Conservation (phyloP, 495 filamentous ascomycete genomes). For the Penicillium pancosmium region DNA sequence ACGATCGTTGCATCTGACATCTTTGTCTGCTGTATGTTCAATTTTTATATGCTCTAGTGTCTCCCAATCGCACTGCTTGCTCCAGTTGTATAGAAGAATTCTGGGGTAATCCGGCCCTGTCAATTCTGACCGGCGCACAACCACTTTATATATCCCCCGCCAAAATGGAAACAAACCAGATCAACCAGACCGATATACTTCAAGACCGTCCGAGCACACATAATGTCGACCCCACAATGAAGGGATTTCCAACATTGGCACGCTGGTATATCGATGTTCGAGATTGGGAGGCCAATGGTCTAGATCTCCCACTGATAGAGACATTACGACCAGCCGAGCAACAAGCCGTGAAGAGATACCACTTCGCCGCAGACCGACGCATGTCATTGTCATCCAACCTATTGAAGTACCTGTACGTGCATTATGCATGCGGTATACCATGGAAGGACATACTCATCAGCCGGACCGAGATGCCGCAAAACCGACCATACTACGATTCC, state of each 20-base stretch:
- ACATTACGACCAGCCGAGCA: slow-evolving; percentile 41
- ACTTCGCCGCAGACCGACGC: slow-evolving; percentile 44
- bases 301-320: slow-evolving; percentile 40
- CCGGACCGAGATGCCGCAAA: slow-evolving; percentile 64
- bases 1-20: not conserved
- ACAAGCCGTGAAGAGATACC: slow-evolving; percentile 37
- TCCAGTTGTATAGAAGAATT: not conserved
- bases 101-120: not conserved
- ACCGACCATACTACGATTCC: slow-evolving; percentile 60
- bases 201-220: slow-evolving; percentile 1
- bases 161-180: slow-evolving; percentile 20
- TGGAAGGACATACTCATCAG: slow-evolving; percentile 66
- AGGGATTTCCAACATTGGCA: slow-evolving; percentile 23
- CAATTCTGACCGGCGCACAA: not conserved
- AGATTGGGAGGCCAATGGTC: slow-evolving; percentile 30
- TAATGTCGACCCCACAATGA: slow-evolving; percentile 7
- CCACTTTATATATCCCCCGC: not conserved
- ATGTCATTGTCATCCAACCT: slow-evolving; percentile 72
- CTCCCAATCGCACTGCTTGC: not conserved
- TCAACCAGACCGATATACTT: slow-evolving; percentile 12
- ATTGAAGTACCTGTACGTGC: slow-evolving; percentile 76
- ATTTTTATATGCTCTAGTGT: not conserved
- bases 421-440: slow-evolving; percentile 60
- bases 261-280: slow-evolving; percentile 52
- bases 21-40: not conserved